These are phyloP conservation scores for Eimeria maxima DNA, from an alignment of 169 alveolate species.

Conservation along the genomic window DNA sequence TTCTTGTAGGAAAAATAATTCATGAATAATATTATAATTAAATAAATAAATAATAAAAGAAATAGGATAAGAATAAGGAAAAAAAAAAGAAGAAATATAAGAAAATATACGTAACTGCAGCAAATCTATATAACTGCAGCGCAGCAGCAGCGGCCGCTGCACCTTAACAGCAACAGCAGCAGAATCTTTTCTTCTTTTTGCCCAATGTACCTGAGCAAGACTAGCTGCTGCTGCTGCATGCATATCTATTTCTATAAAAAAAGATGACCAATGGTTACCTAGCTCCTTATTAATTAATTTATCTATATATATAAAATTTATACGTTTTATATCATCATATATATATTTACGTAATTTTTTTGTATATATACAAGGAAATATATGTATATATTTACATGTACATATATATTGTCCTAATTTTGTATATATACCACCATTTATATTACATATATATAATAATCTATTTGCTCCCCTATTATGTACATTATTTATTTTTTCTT, in stretches of 20 bases:
- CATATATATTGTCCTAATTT: slow-evolving; percentile 90
- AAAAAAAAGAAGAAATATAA: background rate
- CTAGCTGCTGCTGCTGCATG: slow-evolving; percentile 89
- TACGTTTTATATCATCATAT: background rate
- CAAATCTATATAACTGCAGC: background rate
- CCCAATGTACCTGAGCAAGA: slow-evolving; percentile 89
- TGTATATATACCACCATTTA: slow-evolving; percentile 88
- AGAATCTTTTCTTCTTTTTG: slow-evolving; percentile 84
- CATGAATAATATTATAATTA: slow-evolving; percentile 41
- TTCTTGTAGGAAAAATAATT: slow-evolving; percentile 57
- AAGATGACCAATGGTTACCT: slow-evolving; percentile 68
- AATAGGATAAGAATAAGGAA: slow-evolving; percentile 44
- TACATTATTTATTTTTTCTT: background rate
- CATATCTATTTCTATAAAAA: slow-evolving; percentile 81
- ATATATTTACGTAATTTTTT: slow-evolving; percentile 83
- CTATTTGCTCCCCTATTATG: slow-evolving; percentile 64
- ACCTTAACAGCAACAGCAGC: slow-evolving; percentile 89
- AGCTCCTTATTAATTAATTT: slow-evolving; percentile 83
- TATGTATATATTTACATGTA: slow-evolving; percentile 85
- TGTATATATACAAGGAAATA: slow-evolving; percentile 86
- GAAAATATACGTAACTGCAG: background rate
- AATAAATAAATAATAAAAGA: slow-evolving; percentile 72
- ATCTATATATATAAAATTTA: slow-evolving; percentile 24
- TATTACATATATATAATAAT: slow-evolving; percentile 64
- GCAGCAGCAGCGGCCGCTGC: slow-evolving; percentile 86